Percentiles rank a stretch among this genome's conserved stretches.
These are phyloP conservation scores for Cystofilobasidium capitatum DNA, from an alignment of 768 basidiomycete species.

Conservation along the genomic window DNA sequence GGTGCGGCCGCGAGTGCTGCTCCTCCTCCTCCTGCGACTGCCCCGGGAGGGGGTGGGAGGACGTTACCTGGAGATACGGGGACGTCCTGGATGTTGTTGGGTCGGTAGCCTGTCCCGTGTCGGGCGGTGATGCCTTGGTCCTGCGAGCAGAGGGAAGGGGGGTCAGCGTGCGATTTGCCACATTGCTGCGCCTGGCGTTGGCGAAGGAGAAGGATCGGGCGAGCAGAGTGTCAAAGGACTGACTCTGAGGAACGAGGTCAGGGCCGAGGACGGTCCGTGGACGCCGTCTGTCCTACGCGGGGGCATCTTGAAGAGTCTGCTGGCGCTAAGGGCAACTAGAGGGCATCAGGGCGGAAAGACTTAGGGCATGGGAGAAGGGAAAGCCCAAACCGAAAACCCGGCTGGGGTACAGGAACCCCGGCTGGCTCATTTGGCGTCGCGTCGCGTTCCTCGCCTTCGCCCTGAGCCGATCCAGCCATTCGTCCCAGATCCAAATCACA, in stretches of 20 bases:
- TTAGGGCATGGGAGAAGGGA: not conserved
- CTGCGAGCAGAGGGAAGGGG: not conserved
- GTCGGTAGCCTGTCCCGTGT: conserved; percentile 13
- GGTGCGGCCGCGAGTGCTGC: no score
- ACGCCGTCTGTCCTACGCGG: conserved; percentile 30
- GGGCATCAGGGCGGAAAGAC: not conserved
- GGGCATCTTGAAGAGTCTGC: not conserved
- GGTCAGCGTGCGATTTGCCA: not conserved
- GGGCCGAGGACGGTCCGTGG: conserved; percentile 37
- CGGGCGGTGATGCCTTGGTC: conserved; percentile 27
- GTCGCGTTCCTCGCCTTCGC: no score
- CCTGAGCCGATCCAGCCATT: no score
- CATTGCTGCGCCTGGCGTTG: not conserved
- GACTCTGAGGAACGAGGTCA: conserved; percentile 39
- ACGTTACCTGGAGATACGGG: no score
- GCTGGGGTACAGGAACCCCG: no score
- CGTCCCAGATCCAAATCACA: no score
- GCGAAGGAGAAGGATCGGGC: not conserved
- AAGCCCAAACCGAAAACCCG: no score
- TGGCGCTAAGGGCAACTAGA: not conserved
- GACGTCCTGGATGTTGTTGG: not conserved
- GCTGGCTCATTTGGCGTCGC: no score
- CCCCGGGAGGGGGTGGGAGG: not conserved
- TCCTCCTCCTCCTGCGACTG: no score
- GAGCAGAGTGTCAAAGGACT: conserved; percentile 12